These are phyloP conservation scores for Macrophomina pseudophaseolina DNA, from an alignment of 2,329 filamentous ascomycete genomes.

Conservation along the genomic window DNA sequence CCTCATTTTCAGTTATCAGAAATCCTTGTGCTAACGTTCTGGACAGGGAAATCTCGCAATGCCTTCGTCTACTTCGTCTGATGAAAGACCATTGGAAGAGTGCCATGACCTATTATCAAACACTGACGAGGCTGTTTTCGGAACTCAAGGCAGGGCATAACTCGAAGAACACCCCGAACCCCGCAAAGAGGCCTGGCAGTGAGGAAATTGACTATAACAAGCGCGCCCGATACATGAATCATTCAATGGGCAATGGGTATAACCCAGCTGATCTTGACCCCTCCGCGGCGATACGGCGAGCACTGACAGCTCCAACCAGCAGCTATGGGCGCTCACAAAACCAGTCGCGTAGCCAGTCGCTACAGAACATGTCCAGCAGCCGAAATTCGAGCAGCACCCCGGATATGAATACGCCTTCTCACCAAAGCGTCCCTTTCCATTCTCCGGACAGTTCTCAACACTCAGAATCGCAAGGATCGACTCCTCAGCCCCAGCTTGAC, in stretches of 20 bases:
- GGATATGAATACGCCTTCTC: neutral
- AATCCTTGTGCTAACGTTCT: neutral
- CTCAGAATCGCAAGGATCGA: conserved; percentile 6
- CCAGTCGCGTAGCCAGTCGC: neutral
- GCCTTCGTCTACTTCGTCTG: conserved; percentile 12
- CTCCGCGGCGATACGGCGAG: neutral
- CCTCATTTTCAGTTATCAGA: neutral
- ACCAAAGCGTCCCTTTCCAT: neutral
- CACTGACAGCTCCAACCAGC: neutral
- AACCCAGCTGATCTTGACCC: neutral
- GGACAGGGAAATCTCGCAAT: conserved; percentile 7
- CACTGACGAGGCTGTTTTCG: conserved; percentile 12
- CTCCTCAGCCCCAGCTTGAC: neutral
- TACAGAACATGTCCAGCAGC: neutral
- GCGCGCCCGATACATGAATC: neutral
- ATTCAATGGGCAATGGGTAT: neutral
- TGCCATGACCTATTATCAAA: conserved; percentile 24
- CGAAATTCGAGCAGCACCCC: neutral
- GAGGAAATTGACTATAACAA: conserved; percentile 5
- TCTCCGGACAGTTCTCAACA: conserved; percentile 1
- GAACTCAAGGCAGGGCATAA: conserved; percentile 7
- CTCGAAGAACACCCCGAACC: neutral
- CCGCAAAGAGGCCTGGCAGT: neutral
- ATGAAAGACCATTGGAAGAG: conserved; percentile 27
- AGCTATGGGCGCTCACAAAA: neutral